Evolutionary conservation across 2,329 filamentous ascomycete species (phyloP).

Genomic region (Aureobasidium sp.): DNA sequence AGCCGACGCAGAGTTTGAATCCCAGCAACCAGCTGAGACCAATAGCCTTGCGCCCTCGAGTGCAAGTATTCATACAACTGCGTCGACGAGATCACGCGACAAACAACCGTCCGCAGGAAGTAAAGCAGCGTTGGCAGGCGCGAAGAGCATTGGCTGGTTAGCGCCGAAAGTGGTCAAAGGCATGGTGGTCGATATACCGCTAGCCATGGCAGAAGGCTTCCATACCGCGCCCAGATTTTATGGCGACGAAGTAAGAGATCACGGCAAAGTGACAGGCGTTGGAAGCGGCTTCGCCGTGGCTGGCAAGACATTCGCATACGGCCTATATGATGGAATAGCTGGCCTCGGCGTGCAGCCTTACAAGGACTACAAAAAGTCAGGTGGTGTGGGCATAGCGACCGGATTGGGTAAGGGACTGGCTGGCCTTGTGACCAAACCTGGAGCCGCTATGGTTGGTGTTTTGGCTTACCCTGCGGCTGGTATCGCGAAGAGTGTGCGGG

Average conservation of each 20-base stretch:
- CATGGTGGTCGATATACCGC: neutral
- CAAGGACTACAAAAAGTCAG: constrained; percentile 56
- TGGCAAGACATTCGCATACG: constrained; percentile 52
- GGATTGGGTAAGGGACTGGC: constrained; percentile 73
- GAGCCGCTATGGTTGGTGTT: constrained; percentile 48
- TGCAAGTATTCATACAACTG: neutral
- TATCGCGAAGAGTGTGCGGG: constrained; percentile 17
- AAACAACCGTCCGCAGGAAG: neutral
- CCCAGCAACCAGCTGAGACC: neutral
- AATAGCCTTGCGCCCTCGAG: neutral
- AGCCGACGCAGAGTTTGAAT: neutral
- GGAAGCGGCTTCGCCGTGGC: constrained; percentile 57
- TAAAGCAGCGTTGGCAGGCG: neutral
- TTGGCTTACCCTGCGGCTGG: constrained; percentile 18
- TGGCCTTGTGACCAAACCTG: constrained; percentile 66
- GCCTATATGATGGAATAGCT: constrained; percentile 68
- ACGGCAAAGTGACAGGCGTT: constrained; percentile 41
- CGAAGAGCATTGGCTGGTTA: neutral
- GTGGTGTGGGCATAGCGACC: constrained; percentile 60
- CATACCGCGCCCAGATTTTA: constrained; percentile 42
- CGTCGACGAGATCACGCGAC: neutral
- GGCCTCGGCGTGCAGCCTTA: constrained; percentile 69
- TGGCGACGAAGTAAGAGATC: constrained; percentile 54
- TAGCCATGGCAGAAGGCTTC: neutral
- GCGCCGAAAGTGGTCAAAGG: neutral